These are phyloP conservation scores for Monosporascus sp. DNA, from an alignment of 2,329 filamentous ascomycete genomes.

Conservation along the genomic window DNA sequence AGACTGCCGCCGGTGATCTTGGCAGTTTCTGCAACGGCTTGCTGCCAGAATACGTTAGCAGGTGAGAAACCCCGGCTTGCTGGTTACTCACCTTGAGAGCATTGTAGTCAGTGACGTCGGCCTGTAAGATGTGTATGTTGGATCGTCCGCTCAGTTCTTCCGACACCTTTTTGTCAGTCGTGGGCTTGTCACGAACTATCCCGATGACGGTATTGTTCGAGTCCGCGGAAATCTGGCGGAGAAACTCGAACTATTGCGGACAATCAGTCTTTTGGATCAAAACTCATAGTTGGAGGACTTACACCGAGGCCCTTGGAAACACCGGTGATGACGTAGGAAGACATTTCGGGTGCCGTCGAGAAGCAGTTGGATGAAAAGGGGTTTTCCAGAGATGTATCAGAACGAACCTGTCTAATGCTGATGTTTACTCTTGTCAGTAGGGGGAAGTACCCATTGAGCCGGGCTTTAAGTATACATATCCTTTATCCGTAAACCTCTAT, in stretches of 20 bases:
- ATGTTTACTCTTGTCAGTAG: no score
- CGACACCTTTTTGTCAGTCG: slow-evolving; percentile 37
- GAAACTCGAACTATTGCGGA: slow-evolving; percentile 39
- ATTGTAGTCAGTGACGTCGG: slow-evolving; percentile 35
- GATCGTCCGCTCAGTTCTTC: slow-evolving; percentile 30
- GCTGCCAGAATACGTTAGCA: slow-evolving; percentile 3
- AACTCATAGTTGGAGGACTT: slow-evolving; percentile 2
- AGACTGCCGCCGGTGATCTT: slow-evolving; percentile 32
- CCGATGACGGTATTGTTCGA: slow-evolving; percentile 40
- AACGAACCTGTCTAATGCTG: no score
- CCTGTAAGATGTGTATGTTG: slow-evolving; percentile 44
- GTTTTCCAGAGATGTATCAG: no score
- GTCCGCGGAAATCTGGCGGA: slow-evolving; percentile 38
- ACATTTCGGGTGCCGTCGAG: slow-evolving; percentile 4
- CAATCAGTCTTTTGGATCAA: not conserved
- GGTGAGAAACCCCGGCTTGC: no score
- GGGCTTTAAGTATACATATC: no score
- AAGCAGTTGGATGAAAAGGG: not conserved
- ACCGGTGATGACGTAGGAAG: slow-evolving; percentile 19
- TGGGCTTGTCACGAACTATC: slow-evolving; percentile 40
- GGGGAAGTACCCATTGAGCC: no score
- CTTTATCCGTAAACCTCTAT: no score
- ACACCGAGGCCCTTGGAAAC: slow-evolving; percentile 22
- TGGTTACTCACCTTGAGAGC: slow-evolving; percentile 29
- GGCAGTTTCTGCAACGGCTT: slow-evolving; percentile 16